phyloP scores from a whole-genome alignment of 768 basidiomycete species.

The Thelephora aurantiotincta region DNA sequence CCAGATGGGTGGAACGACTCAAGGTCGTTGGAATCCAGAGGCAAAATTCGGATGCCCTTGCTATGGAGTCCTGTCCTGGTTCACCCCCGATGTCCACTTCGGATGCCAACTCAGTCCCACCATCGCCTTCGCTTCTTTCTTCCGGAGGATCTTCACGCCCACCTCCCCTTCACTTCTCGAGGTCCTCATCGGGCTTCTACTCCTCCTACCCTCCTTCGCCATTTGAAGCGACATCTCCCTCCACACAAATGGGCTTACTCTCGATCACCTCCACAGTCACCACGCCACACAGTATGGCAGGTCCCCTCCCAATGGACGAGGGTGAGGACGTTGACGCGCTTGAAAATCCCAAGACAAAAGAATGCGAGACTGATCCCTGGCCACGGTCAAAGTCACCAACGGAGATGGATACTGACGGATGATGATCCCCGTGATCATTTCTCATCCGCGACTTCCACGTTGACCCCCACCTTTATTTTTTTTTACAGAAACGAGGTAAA shows the following conservation, averaged over 20 bases:
- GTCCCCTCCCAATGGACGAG: neutral
- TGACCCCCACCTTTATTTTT: too few relatives aligned
- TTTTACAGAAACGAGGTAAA: too few relatives aligned
- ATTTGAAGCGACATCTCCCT: neutral
- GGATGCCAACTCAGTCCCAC: neutral
- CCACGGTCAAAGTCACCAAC: neutral
- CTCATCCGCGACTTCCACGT: too few relatives aligned
- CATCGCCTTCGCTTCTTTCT: neutral
- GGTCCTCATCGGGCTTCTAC: neutral
- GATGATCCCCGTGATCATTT: too few relatives aligned
- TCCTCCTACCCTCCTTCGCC: neutral
- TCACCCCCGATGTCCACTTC: neutral
- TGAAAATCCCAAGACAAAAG: neutral
- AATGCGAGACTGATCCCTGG: neutral
- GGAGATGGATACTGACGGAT: neutral
- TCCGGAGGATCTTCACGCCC: neutral
- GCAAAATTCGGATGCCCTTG: constrained; percentile 12
- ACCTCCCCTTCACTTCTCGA: neutral
- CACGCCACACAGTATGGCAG: neutral
- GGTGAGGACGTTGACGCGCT: neutral
- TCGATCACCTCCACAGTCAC: neutral
- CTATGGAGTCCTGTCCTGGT: neutral
- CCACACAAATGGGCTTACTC: neutral
- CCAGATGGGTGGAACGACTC: constrained; percentile 74
- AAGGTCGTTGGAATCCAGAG: constrained; percentile 68